Conservation (phyloP, 83 land plant species). For the Larix sibirica region DNA sequence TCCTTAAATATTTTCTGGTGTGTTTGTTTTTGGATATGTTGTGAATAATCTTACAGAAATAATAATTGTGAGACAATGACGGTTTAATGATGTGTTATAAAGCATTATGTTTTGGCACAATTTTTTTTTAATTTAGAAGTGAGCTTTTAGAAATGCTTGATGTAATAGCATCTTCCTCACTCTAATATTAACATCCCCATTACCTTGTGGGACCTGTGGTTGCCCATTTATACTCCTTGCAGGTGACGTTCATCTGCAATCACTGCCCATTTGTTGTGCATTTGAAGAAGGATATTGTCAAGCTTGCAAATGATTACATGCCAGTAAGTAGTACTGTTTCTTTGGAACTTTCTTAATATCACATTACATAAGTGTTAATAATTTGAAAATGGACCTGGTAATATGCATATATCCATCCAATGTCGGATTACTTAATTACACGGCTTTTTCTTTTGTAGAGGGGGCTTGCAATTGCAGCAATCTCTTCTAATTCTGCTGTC, state of each 20-base stretch:
- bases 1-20: background rate
- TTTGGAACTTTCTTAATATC: background rate
- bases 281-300: slow-evolving; percentile 79
- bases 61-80: no score
- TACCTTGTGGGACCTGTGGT: no score
- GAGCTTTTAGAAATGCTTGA: no score
- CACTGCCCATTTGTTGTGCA: slow-evolving; percentile 94
- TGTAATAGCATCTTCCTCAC: no score
- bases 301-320: slow-evolving; percentile 80
- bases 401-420: no score
- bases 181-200: no score
- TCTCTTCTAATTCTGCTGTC: slow-evolving; percentile 83
- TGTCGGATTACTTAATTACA: no score
- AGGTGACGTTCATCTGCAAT: slow-evolving; percentile 98
- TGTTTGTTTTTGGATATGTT: background rate
- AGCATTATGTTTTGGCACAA: background rate
- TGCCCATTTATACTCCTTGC: slow-evolving; percentile 4
- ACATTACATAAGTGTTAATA: no score
- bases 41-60: background rate
- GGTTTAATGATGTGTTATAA: background rate
- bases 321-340: slow-evolving; percentile 34
- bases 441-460: slow-evolving; percentile 41
- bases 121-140: background rate
- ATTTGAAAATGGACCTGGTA: no score
- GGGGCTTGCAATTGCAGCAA: slow-evolving; percentile 89